phyloP scores from a whole-genome alignment of 306 rosid genomes.

The Glycine tomentella region DNA sequence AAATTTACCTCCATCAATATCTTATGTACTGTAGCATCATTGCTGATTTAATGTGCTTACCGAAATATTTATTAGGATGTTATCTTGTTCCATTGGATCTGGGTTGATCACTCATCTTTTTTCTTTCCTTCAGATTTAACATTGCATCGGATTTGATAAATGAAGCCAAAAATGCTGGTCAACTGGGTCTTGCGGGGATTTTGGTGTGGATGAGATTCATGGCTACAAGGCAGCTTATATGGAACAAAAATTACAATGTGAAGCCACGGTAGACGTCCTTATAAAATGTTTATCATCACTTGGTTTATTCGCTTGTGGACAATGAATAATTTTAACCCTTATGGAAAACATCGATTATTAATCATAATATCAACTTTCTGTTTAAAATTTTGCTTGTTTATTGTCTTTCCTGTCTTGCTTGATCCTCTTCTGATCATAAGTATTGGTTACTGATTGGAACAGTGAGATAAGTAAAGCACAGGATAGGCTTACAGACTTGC shows the following conservation, averaged over 20 bases:
- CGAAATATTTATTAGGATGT: conserved; percentile 23
- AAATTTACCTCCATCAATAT: conserved; percentile 28
- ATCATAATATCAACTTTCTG: conserved; percentile 29
- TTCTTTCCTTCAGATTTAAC: conserved; percentile 72
- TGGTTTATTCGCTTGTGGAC: conserved; percentile 40
- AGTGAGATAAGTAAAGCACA: conserved; percentile 98
- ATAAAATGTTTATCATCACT: conserved; percentile 33
- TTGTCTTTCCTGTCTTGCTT: conserved; percentile 22
- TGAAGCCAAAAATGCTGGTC: conserved; percentile 82
- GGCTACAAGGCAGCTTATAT: conserved; percentile 97
- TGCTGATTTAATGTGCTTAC: conserved; percentile 36
- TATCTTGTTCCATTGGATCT: conserved; percentile 42
- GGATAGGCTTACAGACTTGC: conserved; percentile 89
- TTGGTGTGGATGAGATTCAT: conserved; percentile 99
- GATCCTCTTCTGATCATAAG: conserved; percentile 41
- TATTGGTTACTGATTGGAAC: conserved; percentile 48
- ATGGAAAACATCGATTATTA: conserved; percentile 28
- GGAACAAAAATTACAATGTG: conserved; percentile 99
- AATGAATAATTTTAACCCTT: conserved; percentile 18
- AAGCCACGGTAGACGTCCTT: conserved; percentile 84
- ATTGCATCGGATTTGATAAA: conserved; percentile 88
- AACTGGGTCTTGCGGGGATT: conserved; percentile 82
- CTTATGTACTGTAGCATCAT: background rate
- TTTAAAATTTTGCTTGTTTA: conserved; percentile 31
- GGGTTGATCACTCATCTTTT: conserved; percentile 40